These are phyloP conservation scores for Phytopythium aichiense DNA, from an alignment of 352 stramenopile genomes.

Conservation along the genomic window DNA sequence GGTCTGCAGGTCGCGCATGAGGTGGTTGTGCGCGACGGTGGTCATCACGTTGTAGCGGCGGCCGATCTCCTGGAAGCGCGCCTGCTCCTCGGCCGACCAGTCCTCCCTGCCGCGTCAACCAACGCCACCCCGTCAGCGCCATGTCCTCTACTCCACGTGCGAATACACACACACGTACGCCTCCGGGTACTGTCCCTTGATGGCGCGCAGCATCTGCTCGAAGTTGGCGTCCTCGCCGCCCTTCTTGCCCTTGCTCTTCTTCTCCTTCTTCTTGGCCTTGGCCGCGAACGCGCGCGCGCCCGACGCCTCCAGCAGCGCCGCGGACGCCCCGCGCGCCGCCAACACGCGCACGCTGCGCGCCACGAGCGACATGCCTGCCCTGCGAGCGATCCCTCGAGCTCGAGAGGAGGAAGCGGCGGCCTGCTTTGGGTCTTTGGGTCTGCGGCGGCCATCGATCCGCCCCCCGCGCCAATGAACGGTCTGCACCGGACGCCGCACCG, in stretches of 20 bases:
- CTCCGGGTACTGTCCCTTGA: conserved; percentile 74
- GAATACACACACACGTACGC: conserved; percentile 24
- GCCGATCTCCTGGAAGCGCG: conserved; percentile 75
- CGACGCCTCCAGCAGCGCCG: conserved; percentile 9
- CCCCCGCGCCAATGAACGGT: conserved; percentile 4
- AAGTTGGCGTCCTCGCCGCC: conserved; percentile 63
- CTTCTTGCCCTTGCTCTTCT: conserved; percentile 60
- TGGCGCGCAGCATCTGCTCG: conserved; percentile 78
- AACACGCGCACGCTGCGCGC: conserved; percentile 18
- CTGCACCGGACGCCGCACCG: not conserved
- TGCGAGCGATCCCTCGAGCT: not conserved
- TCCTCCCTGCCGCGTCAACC: conserved; percentile 36
- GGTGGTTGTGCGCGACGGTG: conserved; percentile 82
- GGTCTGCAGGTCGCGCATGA: conserved; percentile 86
- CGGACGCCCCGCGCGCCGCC: conserved; percentile 12
- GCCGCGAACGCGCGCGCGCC: conserved; percentile 36
- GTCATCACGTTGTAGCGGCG: conserved; percentile 79
- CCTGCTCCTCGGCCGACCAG: conserved; percentile 78
- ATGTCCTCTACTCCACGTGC: too few relatives aligned
- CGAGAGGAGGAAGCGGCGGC: not conserved
- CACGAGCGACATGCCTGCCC: conserved; percentile 10
- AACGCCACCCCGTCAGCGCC: too few relatives aligned
- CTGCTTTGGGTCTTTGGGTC: not conserved
- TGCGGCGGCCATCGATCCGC: not conserved
- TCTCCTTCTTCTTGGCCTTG: conserved; percentile 51